Evolutionary conservation across 1,284 basidiomycete genomes (phyloP), one percentile per base, ranked within the genome.

Genomic region (Inonotus hispidus): DNA sequence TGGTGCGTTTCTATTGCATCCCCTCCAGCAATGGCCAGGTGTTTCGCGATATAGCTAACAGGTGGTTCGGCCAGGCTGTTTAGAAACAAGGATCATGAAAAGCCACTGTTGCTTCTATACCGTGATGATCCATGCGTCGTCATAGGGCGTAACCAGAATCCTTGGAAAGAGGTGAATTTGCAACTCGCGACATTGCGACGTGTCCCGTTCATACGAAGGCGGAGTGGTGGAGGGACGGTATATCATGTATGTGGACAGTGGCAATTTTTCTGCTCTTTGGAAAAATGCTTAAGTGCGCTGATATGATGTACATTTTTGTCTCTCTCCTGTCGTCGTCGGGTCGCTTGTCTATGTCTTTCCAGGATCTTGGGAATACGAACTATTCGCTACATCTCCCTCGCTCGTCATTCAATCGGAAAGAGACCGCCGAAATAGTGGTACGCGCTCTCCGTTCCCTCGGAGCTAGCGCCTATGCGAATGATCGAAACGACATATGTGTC

Each of bases 301-400:
- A 52, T 27, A 13, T 35, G 32, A 16, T 52, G 10, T n/a, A n/a
- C n/a, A n/a, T n/a, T n/a, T n/a, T n/a, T n/a, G n/a, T n/a, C n/a
- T n/a, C n/a, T n/a, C n/a, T n/a, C n/a, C n/a, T n/a, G n/a, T 16
- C 27, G 49, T 35, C 38, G n/a, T 37, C 11, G 25, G 27, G 25
- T 29, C n/a, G 10, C 13, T 25, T 50, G 50, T 35, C 14, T 53
- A 11, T 55, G 25, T 7, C 59, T 38, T 50, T 19, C 19, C 71
- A 98, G 94, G 97, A 99, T 71, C 75, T 93, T 21, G 97, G 97
- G 29, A 99, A 99, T 72, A 95, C 93, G 2, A 99, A 99, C 73
- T 98, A 95, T 73, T 97, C 94, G 1, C 90, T 99, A 65, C 93
- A 98, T 68, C 79, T 96, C 13, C 88, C 95, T 0, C 82, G 95